Base-by-base conservation (phyloP, 2,329 filamentous ascomycete species). In the Aspergillus puulaauensis region DNA sequence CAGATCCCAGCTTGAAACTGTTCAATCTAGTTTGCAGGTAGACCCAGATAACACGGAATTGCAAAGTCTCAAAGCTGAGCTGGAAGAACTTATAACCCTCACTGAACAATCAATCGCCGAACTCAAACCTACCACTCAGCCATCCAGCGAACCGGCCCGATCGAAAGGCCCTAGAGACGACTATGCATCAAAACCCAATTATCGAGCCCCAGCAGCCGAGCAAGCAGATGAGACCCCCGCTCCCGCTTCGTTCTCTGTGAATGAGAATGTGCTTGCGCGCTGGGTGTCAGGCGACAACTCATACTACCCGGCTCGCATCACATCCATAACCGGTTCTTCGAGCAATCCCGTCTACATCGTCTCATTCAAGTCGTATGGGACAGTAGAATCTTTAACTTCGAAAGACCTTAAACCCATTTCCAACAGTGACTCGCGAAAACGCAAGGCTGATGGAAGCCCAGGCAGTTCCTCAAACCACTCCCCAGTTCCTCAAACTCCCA, bases 301-400 rank as follows among this genome's bases (percentile, higher is more conserved):
- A 23, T 97, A 93, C 77, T 98, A 98, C 77, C 89, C 91, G 46
- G 95, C 93, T 43, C 88, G 91, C 68, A 96, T 99, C 74, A 93
- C 91, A 52, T 93, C 90, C 52, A 93, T 97, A 67, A 97, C 93
- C 21, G 95, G 95, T 58, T 96, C 92, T 8, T 88, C 89, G n/a
- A 90, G 87, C 44, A 90, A 91, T 52, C 93, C 93, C 37, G 90
- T 97, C 62, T 99, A 97, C 74, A 89, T 91, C 48, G 93, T 99
- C 74, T 95, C 90, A 66, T 99, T 98, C 82, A 93, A 96, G 77
- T 90, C 86, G 68, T 98, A 98, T 77, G 73, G 73, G 50, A 91
- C 84, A 21, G 91, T 89, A 46, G 92, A 96, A 75, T 95, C 90
- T 35, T 77, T 96, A 60, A 85, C 88, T 59, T 86, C 89, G 61